Percentiles rank a stretch among this genome's conserved stretches.
Conservation (phyloP, 371 early-diverging fungal genomes). For the Apophysomyces ossiformis region DNA sequence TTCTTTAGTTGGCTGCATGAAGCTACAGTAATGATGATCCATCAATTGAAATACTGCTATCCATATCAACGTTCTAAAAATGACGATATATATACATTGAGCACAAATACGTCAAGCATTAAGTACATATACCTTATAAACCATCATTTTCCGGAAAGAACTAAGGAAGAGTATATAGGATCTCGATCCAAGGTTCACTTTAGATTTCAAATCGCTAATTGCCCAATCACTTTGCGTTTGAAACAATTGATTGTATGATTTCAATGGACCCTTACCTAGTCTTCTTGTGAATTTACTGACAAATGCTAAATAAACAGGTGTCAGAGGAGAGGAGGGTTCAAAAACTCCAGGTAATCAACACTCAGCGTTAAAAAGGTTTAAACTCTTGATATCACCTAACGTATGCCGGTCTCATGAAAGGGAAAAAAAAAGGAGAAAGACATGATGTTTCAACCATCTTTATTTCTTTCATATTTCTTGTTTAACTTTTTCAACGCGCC, state of each 20-base stretch:
- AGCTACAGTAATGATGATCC: constrained; percentile 1
- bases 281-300: constrained; percentile 3
- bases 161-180: no score
- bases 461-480: no score
- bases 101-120: neutral
- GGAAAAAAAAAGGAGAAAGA: no score
- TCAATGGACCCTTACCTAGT: neutral
- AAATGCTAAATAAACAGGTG: neutral
- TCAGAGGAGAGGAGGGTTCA: neutral
- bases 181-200: neutral
- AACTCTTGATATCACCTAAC: no score
- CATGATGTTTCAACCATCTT: no score
- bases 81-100: neutral
- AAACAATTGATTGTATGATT: neutral
- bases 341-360: neutral
- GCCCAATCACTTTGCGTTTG: neutral
- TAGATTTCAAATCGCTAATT: neutral
- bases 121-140: no score
- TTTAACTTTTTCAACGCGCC: no score
- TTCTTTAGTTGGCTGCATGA: constrained; percentile 1
- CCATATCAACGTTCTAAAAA: neutral
- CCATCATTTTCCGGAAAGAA: no score
- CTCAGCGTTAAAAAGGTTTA: no score
- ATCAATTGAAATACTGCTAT: neutral
- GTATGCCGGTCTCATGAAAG: no score